phyloP scores from a whole-genome alignment of 2,329 filamentous ascomycete genomes.

The Clonostachys solani region DNA sequence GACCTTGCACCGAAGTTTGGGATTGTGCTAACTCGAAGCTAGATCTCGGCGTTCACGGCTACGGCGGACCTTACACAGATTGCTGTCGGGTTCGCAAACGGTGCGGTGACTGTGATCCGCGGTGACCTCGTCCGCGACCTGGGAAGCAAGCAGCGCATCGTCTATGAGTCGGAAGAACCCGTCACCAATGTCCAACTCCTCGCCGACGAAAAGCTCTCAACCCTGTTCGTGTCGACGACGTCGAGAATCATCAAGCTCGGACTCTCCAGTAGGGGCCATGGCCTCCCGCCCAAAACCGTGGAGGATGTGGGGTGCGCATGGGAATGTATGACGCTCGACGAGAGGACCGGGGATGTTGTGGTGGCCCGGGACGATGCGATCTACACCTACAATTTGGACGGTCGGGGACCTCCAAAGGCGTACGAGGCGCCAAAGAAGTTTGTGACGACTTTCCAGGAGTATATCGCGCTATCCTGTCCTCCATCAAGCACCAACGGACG shows the following conservation, averaged over 20 bases:
- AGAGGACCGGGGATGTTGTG: slow-evolving; percentile 75
- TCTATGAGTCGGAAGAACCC: slow-evolving; percentile 95
- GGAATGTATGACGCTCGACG: slow-evolving; percentile 92
- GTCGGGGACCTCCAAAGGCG: slow-evolving; percentile 80
- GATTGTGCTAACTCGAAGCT: neutral
- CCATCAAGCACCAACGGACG: slow-evolving; percentile 51
- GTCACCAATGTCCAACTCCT: slow-evolving; percentile 85
- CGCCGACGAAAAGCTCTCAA: slow-evolving; percentile 58
- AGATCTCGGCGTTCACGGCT: slow-evolving; percentile 85
- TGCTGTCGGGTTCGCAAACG: slow-evolving; percentile 93
- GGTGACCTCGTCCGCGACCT: slow-evolving; percentile 95
- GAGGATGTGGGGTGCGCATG: slow-evolving; percentile 88
- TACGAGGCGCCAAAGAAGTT: slow-evolving; percentile 89
- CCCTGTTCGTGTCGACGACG: slow-evolving; percentile 89
- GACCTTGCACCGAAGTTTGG: neutral
- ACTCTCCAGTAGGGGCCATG: slow-evolving; percentile 84
- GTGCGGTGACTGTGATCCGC: slow-evolving; percentile 86
- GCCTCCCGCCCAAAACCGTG: slow-evolving; percentile 79
- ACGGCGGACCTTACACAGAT: slow-evolving; percentile 88
- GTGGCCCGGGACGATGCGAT: slow-evolving; percentile 94
- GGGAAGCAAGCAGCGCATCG: slow-evolving; percentile 87
- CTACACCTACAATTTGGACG: slow-evolving; percentile 85
- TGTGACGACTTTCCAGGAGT: slow-evolving; percentile 75
- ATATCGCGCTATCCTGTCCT: slow-evolving; percentile 82
- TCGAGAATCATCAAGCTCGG: slow-evolving; percentile 80